A percentile compares a stretch with the other conserved stretches of the same genome.
Evolutionary conservation across 2,329 filamentous ascomycete genomes (phyloP).

Genomic region (Monilinia fructicola): DNA sequence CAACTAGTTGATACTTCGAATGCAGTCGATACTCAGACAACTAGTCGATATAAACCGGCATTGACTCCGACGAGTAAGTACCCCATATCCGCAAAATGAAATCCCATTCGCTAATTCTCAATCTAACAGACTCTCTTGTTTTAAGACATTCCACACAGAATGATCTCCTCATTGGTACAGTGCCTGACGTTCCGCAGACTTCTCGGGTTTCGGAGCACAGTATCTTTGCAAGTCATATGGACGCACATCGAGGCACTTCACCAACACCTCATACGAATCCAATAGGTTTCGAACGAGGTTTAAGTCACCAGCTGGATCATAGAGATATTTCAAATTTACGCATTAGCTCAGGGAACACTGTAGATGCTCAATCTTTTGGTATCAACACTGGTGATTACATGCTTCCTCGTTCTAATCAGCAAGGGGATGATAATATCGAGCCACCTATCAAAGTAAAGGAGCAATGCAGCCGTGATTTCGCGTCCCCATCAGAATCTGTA

Average conservation of each 20-base stretch:
- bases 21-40: not conserved
- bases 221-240: not conserved
- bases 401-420: not conserved
- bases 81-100: rapidly evolving
- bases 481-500: not conserved
- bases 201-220: not conserved
- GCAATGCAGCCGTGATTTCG: not conserved
- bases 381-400: not conserved
- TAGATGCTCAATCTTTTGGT: not conserved
- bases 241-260: not conserved
- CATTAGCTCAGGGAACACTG: not conserved
- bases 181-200: not conserved
- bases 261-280: not conserved
- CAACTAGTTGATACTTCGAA: not conserved
- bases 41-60: not conserved
- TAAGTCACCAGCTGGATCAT: not conserved
- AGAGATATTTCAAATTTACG: not conserved
- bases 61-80: not conserved
- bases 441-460: not conserved
- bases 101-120: not conserved
- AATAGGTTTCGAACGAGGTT: not conserved
- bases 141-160: not conserved
- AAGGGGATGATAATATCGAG: not conserved
- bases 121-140: not conserved
- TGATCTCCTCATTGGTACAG: not conserved